Base-by-base conservation (phyloP, 2,329 filamentous ascomycete genomes). In the Clonostachys sp. region DNA sequence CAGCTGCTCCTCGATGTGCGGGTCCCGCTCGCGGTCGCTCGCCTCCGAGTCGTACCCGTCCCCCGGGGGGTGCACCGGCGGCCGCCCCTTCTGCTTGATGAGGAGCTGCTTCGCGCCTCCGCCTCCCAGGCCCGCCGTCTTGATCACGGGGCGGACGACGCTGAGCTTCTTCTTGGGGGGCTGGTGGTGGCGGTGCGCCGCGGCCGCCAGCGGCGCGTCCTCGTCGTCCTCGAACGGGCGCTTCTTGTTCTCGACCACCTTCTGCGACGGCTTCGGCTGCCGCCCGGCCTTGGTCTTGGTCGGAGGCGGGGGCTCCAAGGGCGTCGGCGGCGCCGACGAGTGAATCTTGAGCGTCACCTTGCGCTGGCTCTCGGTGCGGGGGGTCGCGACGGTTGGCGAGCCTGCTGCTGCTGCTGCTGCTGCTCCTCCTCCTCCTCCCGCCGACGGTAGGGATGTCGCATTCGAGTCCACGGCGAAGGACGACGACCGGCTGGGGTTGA, bases 21-120 rank as follows among this genome's bases (percentile, higher is more conserved):
- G 94, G 59, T 99, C 94, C 10, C 74, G 68, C 65, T 99, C 94
- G 13, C 86, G 83, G 61, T 97, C 94, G 47, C 91, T 94, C 12
- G 91, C 90, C 66, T 97, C 94, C 4, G 91, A 96, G 63, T 99
- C 94, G 67, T 97, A 99, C 8, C 92, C 94, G 48, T 95, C 90
- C 45, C 94, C 94, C 2, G 82, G 80, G 6, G 84, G 83, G 53
- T 89, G 80, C 34, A 79, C 73, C 7, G 88, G 86, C 2, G 81
- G 75, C 52, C 83, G 79, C n/a, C 85, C 86, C 56, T 84, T 82
- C 44, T 81, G 73, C 58, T 83, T 86, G 48, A 89, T 62, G 42
- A 71, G 66, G 17, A 72, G 51, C 44, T 70, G 64, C 47, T 61
- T 54, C 47, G 58, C 56, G 49, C 54, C 52, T 8, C 20, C 20